Percentiles rank a stretch among this genome's conserved stretches.
Evolutionary conservation across 352 stramenopile species (phyloP).

Genomic region (Globisporangium okanoganense): DNA sequence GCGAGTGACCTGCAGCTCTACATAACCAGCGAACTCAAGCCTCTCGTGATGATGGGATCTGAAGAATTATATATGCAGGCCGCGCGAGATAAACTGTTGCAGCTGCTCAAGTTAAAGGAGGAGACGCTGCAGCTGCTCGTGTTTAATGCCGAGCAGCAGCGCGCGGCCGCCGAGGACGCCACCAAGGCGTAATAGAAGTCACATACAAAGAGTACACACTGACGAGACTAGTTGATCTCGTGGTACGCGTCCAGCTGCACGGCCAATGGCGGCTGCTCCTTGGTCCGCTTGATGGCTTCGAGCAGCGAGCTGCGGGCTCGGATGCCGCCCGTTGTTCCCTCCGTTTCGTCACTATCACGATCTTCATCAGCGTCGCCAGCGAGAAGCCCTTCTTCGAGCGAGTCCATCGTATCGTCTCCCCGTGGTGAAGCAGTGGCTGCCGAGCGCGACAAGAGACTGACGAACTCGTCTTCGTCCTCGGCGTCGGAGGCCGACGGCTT

Average conservation of each 20-base stretch:
- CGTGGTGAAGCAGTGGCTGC: background rate
- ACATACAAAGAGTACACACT: background rate
- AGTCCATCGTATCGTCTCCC: slow-evolving; percentile 7
- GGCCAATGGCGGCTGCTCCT: slow-evolving; percentile 18
- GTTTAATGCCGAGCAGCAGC: slow-evolving; percentile 40
- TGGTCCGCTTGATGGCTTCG: slow-evolving; percentile 26
- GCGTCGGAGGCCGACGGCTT: slow-evolving; percentile 7
- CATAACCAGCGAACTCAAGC: slow-evolving; percentile 31
- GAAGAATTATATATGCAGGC: slow-evolving; percentile 28
- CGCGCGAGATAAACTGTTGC: slow-evolving; percentile 33
- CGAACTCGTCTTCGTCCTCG: slow-evolving; percentile 11
- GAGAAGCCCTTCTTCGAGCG: slow-evolving; percentile 20
- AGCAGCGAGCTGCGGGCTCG: slow-evolving; percentile 17
- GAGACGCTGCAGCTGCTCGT: slow-evolving; percentile 59
- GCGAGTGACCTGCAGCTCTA: slow-evolving; percentile 43
- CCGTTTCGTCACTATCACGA: background rate
- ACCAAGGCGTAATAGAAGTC: slow-evolving; percentile 6
- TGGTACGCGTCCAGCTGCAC: slow-evolving; percentile 26
- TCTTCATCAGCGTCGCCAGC: background rate
- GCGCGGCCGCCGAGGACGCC: slow-evolving; percentile 18
- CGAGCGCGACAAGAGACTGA: slow-evolving; percentile 10
- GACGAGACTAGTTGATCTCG: slow-evolving; percentile 25
- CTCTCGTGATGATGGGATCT: background rate
- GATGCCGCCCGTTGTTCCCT: background rate
- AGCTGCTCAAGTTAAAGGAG: slow-evolving; percentile 50